Evolutionary conservation across 805 yeast genomes (phyloP).

Genomic region (Jamesozyma gamospora): DNA sequence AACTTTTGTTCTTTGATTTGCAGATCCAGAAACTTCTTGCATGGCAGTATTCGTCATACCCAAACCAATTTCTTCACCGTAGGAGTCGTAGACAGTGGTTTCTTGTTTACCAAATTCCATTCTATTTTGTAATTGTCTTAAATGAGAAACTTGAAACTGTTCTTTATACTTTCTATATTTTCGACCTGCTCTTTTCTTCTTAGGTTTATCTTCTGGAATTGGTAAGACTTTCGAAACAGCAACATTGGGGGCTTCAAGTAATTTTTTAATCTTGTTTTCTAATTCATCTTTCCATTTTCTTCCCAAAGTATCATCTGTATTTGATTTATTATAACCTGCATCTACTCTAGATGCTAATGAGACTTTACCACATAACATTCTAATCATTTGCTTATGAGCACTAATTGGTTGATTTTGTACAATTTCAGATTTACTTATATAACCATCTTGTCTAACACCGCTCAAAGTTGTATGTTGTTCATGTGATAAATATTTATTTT

Average conservation of each 20-base stretch:
- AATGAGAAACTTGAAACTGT: slow-evolving; percentile 68
- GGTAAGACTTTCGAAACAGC: slow-evolving; percentile 62
- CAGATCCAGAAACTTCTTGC: slow-evolving; percentile 16
- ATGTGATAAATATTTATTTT: slow-evolving; percentile 27
- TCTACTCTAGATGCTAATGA: slow-evolving; percentile 81
- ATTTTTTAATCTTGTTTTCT: slow-evolving; percentile 51
- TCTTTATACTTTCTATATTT: slow-evolving; percentile 72
- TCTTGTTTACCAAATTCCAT: slow-evolving; percentile 76
- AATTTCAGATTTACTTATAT: slow-evolving; percentile 49
- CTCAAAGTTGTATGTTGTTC: slow-evolving; percentile 30
- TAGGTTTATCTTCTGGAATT: slow-evolving; percentile 60
- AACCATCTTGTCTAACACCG: slow-evolving; percentile 58
- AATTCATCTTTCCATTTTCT: slow-evolving; percentile 50
- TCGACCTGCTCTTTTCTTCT: slow-evolving; percentile 81
- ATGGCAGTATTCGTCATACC: slow-evolving; percentile 47
- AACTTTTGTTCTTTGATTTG: slow-evolving; percentile 25
- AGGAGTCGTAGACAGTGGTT: slow-evolving; percentile 47
- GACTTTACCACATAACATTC: slow-evolving; percentile 72
- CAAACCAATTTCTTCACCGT: slow-evolving; percentile 74
- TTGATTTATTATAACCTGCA: slow-evolving; percentile 31
- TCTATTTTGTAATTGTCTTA: slow-evolving; percentile 74
- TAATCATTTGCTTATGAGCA: slow-evolving; percentile 54
- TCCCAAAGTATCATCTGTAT: slow-evolving; percentile 46
- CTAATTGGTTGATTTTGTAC: slow-evolving; percentile 52
- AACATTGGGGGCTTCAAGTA: slow-evolving; percentile 68